Evolutionary conservation across 495 filamentous ascomycete genomes (phyloP).

Genomic region (Aspergillus bertholletiae): DNA sequence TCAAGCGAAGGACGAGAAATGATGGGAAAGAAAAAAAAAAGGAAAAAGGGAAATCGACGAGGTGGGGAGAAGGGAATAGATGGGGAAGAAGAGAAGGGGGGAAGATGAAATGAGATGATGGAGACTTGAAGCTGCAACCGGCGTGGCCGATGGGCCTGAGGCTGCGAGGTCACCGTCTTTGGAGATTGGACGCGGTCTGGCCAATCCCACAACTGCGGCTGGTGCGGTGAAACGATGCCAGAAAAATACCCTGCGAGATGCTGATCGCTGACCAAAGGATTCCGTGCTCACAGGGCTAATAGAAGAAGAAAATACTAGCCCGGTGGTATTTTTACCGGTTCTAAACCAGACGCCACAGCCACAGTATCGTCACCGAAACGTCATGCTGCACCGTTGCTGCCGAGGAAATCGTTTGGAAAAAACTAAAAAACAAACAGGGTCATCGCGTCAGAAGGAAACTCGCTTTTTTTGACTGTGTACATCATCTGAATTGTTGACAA

Average conservation of each 20-base stretch:
- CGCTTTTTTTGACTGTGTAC: too few species aligned
- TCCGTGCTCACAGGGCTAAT: background rate
- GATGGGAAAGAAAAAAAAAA: constrained; percentile 11
- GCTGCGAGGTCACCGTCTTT: constrained; percentile 1
- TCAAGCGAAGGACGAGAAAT: constrained; percentile 9
- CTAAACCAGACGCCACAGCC: background rate
- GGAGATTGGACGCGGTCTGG: constrained; percentile 11
- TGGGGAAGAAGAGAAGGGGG: background rate
- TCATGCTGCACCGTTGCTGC: background rate
- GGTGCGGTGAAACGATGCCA: background rate
- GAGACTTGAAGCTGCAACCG: constrained; percentile 12
- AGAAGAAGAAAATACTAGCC: background rate
- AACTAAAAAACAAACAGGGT: background rate
- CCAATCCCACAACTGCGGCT: constrained; percentile 10
- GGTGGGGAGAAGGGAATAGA: constrained; percentile 6
- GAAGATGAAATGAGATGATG: constrained; percentile 3
- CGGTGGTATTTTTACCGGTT: background rate
- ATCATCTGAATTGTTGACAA: constrained; percentile 3
- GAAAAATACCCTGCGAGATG: background rate
- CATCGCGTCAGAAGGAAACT: too few species aligned
- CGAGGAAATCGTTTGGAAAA: background rate
- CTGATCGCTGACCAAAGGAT: background rate
- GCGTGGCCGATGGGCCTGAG: constrained; percentile 7
- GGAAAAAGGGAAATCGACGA: constrained; percentile 9
- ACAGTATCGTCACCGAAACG: background rate